phyloP scores from a whole-genome alignment of 2,329 filamentous ascomycete genomes.

The Zalaria sp. region DNA sequence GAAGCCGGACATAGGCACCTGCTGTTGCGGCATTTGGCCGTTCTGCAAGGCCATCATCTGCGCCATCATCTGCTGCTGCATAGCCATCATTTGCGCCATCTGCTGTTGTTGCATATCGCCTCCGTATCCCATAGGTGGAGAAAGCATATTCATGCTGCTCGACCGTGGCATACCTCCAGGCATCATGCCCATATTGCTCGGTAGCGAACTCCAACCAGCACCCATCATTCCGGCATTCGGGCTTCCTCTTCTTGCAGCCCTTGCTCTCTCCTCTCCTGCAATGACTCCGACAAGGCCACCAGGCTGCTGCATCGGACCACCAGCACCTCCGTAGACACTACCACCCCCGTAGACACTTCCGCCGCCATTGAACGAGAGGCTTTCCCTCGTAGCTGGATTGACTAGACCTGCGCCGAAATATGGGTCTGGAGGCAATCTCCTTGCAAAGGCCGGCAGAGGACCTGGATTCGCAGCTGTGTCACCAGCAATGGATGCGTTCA shows the following conservation, averaged over 20 bases:
- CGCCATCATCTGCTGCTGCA: conserved; percentile 25
- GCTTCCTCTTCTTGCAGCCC: conserved; percentile 64
- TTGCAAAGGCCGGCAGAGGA: conserved; percentile 66
- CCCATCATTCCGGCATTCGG: conserved; percentile 39
- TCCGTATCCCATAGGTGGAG: conserved; percentile 7
- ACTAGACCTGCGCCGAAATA: conserved; percentile 70
- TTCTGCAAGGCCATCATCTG: conserved; percentile 23
- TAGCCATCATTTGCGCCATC: conserved; percentile 24
- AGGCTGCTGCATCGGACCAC: conserved; percentile 35
- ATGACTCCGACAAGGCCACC: conserved; percentile 82
- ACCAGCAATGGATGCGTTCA: conserved; percentile 32
- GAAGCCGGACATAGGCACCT: conserved; percentile 4
- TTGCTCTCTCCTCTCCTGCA: conserved; percentile 66
- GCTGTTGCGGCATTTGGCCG: conserved; percentile 11
- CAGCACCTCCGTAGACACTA: conserved; percentile 14
- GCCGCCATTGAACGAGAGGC: conserved; percentile 46
- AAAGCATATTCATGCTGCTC: conserved; percentile 17
- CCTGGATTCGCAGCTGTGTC: conserved; percentile 25
- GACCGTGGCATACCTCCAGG: conserved; percentile 12
- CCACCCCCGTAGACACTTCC: conserved; percentile 23
- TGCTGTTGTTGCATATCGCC: conserved; percentile 11
- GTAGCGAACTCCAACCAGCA: conserved; percentile 13
- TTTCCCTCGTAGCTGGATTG: conserved; percentile 58
- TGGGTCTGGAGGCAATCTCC: conserved; percentile 69
- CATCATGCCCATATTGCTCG: conserved; percentile 15